Conservation (phyloP, 2,329 filamentous ascomycete genomes). For the Epichloe uncinata region DNA sequence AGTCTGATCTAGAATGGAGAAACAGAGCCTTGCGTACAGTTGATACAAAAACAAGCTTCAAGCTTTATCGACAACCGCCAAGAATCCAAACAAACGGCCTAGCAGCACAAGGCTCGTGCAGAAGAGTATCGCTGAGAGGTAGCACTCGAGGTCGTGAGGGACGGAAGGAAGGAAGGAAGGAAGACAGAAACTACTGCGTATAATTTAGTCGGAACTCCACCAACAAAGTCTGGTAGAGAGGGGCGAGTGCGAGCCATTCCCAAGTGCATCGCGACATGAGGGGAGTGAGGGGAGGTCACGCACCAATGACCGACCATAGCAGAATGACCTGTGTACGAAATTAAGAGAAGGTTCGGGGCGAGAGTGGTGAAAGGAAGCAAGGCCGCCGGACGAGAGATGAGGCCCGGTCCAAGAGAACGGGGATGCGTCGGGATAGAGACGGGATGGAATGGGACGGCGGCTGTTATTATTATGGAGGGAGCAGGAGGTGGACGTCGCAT, state of each 20-base stretch:
- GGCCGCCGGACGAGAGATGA: neutral
- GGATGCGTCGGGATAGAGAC: neutral
- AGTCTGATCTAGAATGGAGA: neutral
- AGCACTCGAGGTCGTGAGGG: neutral
- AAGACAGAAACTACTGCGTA: neutral
- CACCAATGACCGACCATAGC: neutral
- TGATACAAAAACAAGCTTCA: neutral
- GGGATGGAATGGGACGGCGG: neutral
- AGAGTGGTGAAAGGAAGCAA: neutral
- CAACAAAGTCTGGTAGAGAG: neutral
- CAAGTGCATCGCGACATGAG: neutral
- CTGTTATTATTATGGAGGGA: neutral
- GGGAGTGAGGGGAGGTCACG: neutral
- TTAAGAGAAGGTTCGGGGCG: neutral
- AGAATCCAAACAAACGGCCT: neutral
- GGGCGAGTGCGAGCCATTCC: neutral
- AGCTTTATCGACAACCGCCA: neutral
- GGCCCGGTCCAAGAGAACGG: neutral
- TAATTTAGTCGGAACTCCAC: neutral
- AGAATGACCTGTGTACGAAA: neutral
- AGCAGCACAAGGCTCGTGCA: neutral
- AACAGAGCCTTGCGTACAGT: neutral
- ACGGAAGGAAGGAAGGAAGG: neutral
- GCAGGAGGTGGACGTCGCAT: neutral
- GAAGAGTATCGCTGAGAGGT: neutral